These are phyloP conservation scores for Yamadazyma blattariae DNA, from an alignment of 1,139 yeast genomes.

Conservation along the genomic window DNA sequence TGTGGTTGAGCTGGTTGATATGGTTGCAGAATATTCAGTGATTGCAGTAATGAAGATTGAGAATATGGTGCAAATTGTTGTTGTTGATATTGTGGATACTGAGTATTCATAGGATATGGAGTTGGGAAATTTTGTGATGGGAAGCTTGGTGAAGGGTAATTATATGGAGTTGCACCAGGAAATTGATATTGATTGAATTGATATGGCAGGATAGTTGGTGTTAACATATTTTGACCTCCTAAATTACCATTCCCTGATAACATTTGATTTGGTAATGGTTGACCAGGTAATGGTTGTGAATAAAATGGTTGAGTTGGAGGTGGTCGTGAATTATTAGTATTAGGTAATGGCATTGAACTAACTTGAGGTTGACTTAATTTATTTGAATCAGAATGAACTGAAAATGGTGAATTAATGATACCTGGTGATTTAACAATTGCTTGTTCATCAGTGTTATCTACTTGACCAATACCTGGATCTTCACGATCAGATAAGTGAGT, in stretches of 20 bases:
- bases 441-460: not conserved
- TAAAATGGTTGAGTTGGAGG: conserved; percentile 1
- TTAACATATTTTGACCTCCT: conserved; percentile 1
- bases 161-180: conserved; percentile 10
- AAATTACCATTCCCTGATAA: no score
- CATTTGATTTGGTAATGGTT: no score
- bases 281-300: conserved; percentile 2
- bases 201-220: not conserved
- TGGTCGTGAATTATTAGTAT: not conserved
- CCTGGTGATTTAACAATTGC: not conserved
- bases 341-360: conserved; percentile 3
- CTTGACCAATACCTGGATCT: not conserved
- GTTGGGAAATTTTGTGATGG: no score
- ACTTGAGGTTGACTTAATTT: not conserved
- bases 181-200: conserved; percentile 4
- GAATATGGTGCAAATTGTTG: not conserved
- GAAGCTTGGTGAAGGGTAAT: not conserved
- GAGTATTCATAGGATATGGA: no score
- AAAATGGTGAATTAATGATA: not conserved
- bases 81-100: not conserved
- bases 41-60: no score
- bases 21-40: no score
- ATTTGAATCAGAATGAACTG: no score
- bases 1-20: conserved; percentile 2
- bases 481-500: not conserved